A percentile compares a stretch with the other conserved stretches of the same genome.
Evolutionary conservation across 163 green algal genomes (phyloP).

Genomic region (Chloroidium sp.): DNA sequence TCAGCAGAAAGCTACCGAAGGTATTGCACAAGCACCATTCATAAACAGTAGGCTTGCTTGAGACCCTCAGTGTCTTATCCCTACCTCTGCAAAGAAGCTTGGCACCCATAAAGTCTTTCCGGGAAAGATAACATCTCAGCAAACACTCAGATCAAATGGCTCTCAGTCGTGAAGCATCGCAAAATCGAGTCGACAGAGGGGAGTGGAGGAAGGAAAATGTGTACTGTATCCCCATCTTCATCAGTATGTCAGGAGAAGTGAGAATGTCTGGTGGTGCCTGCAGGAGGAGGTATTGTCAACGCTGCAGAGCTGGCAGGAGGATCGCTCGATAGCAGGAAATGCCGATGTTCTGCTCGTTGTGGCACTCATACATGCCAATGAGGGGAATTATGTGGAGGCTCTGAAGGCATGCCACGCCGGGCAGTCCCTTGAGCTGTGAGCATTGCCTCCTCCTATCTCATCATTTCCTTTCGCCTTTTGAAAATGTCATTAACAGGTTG

Average conservation of each 20-base stretch:
- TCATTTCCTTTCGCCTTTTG: not conserved
- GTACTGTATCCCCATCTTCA: too few relatives aligned
- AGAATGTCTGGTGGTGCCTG: not conserved
- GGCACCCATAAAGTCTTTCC: too few relatives aligned
- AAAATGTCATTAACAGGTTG: too few relatives aligned
- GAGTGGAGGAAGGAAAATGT: too few relatives aligned
- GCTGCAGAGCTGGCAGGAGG: conserved; percentile 63
- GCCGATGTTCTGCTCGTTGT: conserved; percentile 72
- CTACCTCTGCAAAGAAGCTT: too few relatives aligned
- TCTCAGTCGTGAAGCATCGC: too few relatives aligned
- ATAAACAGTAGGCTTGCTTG: too few relatives aligned
- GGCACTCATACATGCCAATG: conserved; percentile 63
- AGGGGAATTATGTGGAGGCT: conserved; percentile 84
- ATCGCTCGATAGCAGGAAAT: conserved; percentile 65
- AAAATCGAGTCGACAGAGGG: too few relatives aligned
- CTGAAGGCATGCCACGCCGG: conserved; percentile 71
- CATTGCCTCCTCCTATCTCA: not conserved
- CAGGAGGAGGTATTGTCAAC: conserved; percentile 57
- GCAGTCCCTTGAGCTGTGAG: conserved; percentile 76
- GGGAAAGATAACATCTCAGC: too few relatives aligned
- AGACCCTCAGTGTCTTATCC: too few relatives aligned
- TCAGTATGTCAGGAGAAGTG: too few relatives aligned
- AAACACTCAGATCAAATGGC: too few relatives aligned
- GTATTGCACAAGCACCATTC: conserved; percentile 8
- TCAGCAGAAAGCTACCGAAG: conserved; percentile 32